These are phyloP conservation scores for Vitis cinerea DNA, from an alignment of 164 flowering plant genomes.

Conservation along the genomic window DNA sequence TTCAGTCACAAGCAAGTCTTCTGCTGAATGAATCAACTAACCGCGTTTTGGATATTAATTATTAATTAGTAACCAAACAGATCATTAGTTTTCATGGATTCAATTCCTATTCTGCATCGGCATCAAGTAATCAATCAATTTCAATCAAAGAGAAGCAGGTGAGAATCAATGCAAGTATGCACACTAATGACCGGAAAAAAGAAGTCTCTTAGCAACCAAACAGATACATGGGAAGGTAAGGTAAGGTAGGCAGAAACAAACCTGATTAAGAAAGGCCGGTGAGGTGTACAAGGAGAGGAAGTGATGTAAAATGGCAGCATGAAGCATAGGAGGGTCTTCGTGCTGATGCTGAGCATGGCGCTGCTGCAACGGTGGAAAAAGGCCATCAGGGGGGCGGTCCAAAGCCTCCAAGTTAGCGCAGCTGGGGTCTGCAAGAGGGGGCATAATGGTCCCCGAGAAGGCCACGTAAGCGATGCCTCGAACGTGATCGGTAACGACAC, in stretches of 20 bases:
- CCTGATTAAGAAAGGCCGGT: constrained; percentile 43
- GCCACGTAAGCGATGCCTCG: constrained; percentile 48
- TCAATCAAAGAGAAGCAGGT: too few species aligned
- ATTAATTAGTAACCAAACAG: too few species aligned
- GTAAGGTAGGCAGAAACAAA: constrained; percentile 12
- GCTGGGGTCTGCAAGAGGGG: constrained; percentile 17
- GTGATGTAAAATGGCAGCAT: constrained; percentile 37
- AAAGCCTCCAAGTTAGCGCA: constrained; percentile 28
- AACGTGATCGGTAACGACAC: constrained; percentile 27
- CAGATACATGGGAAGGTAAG: not conserved
- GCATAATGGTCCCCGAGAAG: constrained; percentile 45
- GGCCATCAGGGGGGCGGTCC: constrained; percentile 12
- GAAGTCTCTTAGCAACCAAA: too few species aligned
- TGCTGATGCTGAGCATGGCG: constrained; percentile 14
- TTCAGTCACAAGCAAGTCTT: too few species aligned
- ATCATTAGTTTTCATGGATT: too few species aligned
- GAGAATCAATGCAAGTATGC: too few species aligned
- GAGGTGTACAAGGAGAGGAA: constrained; percentile 30
- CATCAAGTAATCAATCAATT: too few species aligned
- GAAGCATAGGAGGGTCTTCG: constrained; percentile 49
- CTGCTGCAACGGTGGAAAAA: constrained; percentile 27
- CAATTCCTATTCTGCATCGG: too few species aligned
- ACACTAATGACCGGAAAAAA: too few species aligned
- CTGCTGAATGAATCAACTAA: too few species aligned
- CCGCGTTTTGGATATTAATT: too few species aligned